phyloP scores from a whole-genome alignment of 202 grass and related monocot species.

The Carex arenaria region DNA sequence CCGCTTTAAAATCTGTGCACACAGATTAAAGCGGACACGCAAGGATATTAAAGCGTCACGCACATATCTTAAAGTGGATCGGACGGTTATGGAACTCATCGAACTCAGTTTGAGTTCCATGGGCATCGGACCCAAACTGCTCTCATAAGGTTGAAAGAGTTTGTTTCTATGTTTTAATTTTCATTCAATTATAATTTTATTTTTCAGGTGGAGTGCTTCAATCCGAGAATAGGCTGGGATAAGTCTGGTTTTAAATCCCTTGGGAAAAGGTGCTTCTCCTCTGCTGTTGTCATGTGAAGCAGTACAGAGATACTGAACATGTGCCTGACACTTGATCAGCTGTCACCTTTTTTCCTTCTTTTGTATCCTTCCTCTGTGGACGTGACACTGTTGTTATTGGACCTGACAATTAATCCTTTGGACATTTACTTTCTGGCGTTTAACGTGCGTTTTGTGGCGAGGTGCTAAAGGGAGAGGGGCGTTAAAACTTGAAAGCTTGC shows the following conservation, averaged over 20 bases:
- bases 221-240: constrained; percentile 41
- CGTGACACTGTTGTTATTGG: not conserved
- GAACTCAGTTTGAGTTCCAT: too few species aligned
- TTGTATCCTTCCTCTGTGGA: not conserved
- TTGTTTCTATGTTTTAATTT: not conserved
- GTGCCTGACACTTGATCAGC: not conserved
- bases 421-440: not conserved
- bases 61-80: too few species aligned
- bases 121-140: too few species aligned
- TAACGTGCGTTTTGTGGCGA: not conserved
- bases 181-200: not conserved
- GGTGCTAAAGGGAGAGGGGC: not conserved
- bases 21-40: too few species aligned
- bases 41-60: too few species aligned
- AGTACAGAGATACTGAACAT: not conserved
- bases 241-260: constrained; percentile 30
- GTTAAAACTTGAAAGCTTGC: not conserved
- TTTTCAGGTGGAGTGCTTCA: constrained; percentile 65
- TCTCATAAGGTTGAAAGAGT: too few species aligned
- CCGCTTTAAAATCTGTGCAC: too few species aligned
- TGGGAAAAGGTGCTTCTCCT: constrained; percentile 52
- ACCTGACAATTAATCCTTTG: not conserved
- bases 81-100: too few species aligned
- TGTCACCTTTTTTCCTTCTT: not conserved
- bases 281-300: constrained; percentile 34